Percentiles rank a stretch among this genome's conserved stretches.
These are phyloP conservation scores for Alternaria burnsii DNA, from an alignment of 2,329 filamentous ascomycete genomes.

Conservation along the genomic window DNA sequence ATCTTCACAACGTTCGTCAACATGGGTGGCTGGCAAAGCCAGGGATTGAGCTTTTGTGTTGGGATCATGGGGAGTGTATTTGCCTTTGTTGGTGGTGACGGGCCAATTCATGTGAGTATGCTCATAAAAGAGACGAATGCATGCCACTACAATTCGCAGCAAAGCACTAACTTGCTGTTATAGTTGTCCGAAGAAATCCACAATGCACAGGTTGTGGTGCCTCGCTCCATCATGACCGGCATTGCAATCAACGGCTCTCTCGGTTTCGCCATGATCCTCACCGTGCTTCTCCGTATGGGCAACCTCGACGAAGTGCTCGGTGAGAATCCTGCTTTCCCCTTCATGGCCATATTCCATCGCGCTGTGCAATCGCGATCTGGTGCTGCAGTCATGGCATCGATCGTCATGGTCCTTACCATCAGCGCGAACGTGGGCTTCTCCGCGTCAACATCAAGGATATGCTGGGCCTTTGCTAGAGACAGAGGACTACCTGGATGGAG, in stretches of 20 bases:
- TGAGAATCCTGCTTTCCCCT: constrained; percentile 54
- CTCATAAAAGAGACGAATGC: background rate
- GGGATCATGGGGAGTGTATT: constrained; percentile 50
- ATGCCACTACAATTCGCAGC: too few species aligned
- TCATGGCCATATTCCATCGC: constrained; percentile 58
- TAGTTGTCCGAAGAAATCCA: constrained; percentile 43
- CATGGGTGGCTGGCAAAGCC: constrained; percentile 53
- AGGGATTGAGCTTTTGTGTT: constrained; percentile 55
- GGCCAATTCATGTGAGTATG: constrained; percentile 46
- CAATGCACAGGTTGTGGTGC: constrained; percentile 40
- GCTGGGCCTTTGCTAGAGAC: constrained; percentile 54
- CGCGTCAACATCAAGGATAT: constrained; percentile 49
- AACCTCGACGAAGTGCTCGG: constrained; percentile 42
- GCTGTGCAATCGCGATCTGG: constrained; percentile 40
- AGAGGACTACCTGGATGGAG: constrained; percentile 51
- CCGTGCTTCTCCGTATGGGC: constrained; percentile 44
- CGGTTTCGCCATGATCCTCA: constrained; percentile 45
- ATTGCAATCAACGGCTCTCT: constrained; percentile 51
- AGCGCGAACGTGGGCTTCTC: constrained; percentile 47
- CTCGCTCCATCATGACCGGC: constrained; percentile 49
- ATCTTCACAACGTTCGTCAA: constrained; percentile 59
- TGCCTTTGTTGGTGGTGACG: constrained; percentile 49
- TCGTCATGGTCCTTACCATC: constrained; percentile 44
- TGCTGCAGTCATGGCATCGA: constrained; percentile 56
- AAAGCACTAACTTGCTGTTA: constrained; percentile 8